A percentile compares a stretch with the other conserved stretches of the same genome.
phyloP scores from a whole-genome alignment of 768 basidiomycete genomes.

The Russula lepida region DNA sequence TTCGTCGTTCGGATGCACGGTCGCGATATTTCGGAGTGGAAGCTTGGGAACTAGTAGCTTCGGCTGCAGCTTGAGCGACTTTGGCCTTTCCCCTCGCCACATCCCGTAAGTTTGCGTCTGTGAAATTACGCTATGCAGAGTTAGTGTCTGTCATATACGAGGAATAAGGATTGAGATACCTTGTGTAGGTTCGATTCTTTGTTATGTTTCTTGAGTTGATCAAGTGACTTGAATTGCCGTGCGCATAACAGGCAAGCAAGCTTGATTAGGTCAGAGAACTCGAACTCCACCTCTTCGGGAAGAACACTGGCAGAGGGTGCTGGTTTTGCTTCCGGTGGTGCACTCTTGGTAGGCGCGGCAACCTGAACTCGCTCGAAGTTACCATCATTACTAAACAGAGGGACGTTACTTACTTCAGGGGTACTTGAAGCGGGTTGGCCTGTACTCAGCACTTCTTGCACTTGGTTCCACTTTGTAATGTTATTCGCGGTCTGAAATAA shows the following conservation, averaged over 20 bases:
- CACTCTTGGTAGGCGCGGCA: slow-evolving; percentile 1
- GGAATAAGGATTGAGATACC: slow-evolving; percentile 37
- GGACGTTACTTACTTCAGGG: slow-evolving; percentile 8
- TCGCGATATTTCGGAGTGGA: slow-evolving; percentile 83
- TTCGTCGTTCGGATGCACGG: slow-evolving; percentile 85
- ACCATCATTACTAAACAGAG: not conserved
- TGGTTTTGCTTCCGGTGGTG: slow-evolving; percentile 11
- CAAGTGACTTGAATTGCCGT: slow-evolving; percentile 83
- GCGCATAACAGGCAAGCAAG: slow-evolving; percentile 87
- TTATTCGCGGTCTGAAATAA: slow-evolving; percentile 65
- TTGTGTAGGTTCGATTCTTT: slow-evolving; percentile 94
- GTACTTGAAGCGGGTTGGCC: slow-evolving; percentile 19
- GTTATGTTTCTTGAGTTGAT: slow-evolving; percentile 83
- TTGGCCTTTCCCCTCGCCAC: slow-evolving; percentile 60
- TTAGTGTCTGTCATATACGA: not conserved
- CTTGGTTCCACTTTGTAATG: slow-evolving; percentile 96
- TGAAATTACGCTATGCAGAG: slow-evolving; percentile 68
- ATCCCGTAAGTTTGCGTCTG: slow-evolving; percentile 63
- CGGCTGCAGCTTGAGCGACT: slow-evolving; percentile 34
- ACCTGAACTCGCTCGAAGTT: slow-evolving; percentile 15
- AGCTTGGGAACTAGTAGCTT: slow-evolving; percentile 24
- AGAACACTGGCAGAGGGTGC: slow-evolving; percentile 31
- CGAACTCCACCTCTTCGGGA: slow-evolving; percentile 55
- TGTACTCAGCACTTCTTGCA: slow-evolving; percentile 71
- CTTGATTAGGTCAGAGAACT: slow-evolving; percentile 68